These are phyloP conservation scores for Ramaria sp. DNA, from an alignment of 768 basidiomycete species.

Conservation along the genomic window DNA sequence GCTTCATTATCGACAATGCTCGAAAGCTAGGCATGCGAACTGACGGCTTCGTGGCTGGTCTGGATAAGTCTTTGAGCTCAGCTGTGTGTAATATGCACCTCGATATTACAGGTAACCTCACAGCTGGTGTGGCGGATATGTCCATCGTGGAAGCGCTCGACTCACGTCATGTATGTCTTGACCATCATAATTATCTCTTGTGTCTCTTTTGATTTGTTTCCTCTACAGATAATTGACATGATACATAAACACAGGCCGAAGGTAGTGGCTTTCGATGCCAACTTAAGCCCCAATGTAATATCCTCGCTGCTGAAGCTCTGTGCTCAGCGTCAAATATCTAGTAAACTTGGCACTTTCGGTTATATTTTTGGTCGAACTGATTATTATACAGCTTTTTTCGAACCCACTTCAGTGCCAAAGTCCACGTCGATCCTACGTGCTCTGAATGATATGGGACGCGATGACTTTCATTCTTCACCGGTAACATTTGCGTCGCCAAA, in stretches of 20 bases:
- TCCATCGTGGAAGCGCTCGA: constrained; percentile 40
- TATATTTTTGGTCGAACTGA: constrained; percentile 4
- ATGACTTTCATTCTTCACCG: constrained; percentile 31
- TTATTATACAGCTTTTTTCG: constrained; percentile 57
- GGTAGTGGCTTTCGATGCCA: constrained; percentile 68
- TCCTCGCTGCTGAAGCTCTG: constrained; percentile 41
- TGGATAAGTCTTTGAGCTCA: background rate
- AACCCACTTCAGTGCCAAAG: constrained; percentile 89
- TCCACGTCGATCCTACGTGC: constrained; percentile 60
- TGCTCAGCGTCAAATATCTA: constrained; percentile 31
- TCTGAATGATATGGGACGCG: constrained; percentile 23
- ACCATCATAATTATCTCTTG: background rate
- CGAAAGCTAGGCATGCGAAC: constrained; percentile 59
- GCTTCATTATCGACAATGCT: constrained; percentile 48
- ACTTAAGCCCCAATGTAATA: constrained; percentile 48
- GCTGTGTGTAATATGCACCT: constrained; percentile 85
- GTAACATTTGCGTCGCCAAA: constrained; percentile 80
- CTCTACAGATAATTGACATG: constrained; percentile 37
- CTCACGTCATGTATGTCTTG: constrained; percentile 30
- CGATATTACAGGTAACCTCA: constrained; percentile 55
- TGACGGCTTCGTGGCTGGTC: constrained; percentile 55
- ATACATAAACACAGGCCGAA: constrained; percentile 38
- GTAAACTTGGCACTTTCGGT: constrained; percentile 28
- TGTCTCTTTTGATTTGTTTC: constrained; percentile 4
- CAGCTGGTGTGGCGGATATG: constrained; percentile 93